These are phyloP conservation scores for Brassica carinata DNA, from an alignment of 345 rosid species.

Conservation along the genomic window DNA sequence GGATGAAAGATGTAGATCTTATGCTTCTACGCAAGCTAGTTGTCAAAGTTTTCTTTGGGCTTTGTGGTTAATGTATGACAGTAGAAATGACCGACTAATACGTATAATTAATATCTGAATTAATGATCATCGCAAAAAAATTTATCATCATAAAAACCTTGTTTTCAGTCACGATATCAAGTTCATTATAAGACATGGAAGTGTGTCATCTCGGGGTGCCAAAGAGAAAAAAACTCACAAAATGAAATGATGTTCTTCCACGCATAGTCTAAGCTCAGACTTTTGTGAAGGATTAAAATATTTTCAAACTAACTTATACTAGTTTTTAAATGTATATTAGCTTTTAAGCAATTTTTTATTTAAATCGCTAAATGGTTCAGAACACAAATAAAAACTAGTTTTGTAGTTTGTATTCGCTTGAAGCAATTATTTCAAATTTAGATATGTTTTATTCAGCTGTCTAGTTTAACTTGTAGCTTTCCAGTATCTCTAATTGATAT, in stretches of 20 bases:
- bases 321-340: neutral
- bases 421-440: neutral
- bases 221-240: neutral
- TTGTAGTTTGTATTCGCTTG: neutral
- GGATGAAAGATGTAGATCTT: neutral
- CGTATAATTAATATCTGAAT: too few species aligned
- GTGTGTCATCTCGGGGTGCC: slow-evolving; percentile 10
- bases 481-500: too few species aligned
- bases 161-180: neutral
- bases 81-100: neutral
- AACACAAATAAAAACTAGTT: neutral
- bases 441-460: neutral
- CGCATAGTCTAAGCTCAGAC: neutral
- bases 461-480: slow-evolving; percentile 19
- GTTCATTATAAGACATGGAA: neutral
- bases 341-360: neutral
- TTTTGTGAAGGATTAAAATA: neutral
- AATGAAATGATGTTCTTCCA: neutral
- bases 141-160: neutral
- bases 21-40: slow-evolving; percentile 2
- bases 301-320: neutral
- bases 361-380: neutral
- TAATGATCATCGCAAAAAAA: neutral
- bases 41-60: neutral
- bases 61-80: neutral